Conservation (phyloP, 345 rosid species). For the Nasturtium officinale region DNA sequence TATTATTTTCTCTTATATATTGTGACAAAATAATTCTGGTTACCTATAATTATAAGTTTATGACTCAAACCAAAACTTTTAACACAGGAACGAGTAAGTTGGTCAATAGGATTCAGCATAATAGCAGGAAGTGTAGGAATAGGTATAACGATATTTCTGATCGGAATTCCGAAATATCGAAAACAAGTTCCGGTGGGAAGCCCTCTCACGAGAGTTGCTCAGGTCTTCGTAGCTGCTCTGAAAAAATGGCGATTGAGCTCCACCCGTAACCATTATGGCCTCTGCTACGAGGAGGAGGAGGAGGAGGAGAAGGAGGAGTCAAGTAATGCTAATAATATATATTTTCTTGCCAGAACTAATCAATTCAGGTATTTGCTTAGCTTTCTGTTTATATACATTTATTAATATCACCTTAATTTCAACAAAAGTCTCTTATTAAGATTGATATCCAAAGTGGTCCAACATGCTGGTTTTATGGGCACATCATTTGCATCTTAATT, state of each 20-base stretch:
- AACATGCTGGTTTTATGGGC: constrained; percentile 30
- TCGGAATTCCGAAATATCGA: constrained; percentile 61
- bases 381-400: not conserved
- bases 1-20: not conserved
- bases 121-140: constrained; percentile 53
- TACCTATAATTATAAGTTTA: not conserved
- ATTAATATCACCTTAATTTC: constrained; percentile 2
- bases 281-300: constrained; percentile 46
- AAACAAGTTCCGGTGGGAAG: constrained; percentile 65
- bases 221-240: constrained; percentile 69
- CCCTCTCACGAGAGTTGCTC: constrained; percentile 66
- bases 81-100: constrained; percentile 73
- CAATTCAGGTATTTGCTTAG: constrained; percentile 60
- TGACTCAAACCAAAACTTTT: not conserved
- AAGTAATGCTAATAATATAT: not conserved
- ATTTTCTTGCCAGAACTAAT: constrained; percentile 51
- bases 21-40: not conserved
- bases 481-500: constrained; percentile 36
- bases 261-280: constrained; percentile 39
- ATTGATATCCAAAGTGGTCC: constrained; percentile 31
- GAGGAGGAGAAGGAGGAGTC: constrained; percentile 1
- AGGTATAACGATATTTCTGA: constrained; percentile 54
- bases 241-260: constrained; percentile 62
- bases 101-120: constrained; percentile 69
- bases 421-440: not conserved